These are phyloP conservation scores for Silene latifolia DNA, from an alignment of 148 eudicot species.

Conservation along the genomic window DNA sequence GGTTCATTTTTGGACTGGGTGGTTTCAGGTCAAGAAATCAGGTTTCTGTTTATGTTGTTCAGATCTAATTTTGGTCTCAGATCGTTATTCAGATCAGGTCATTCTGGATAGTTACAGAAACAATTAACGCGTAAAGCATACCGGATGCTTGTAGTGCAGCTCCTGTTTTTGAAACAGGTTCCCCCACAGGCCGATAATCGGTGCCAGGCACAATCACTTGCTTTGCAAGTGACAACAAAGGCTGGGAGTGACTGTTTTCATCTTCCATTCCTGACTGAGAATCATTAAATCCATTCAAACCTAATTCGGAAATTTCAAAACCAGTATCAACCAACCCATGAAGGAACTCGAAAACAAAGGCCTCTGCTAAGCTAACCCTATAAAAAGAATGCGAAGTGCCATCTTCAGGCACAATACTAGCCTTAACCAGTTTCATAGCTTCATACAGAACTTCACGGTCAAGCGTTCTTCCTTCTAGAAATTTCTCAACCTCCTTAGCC, in stretches of 20 bases:
- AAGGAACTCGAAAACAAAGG: slow-evolving; percentile 75
- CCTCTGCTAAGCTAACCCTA: slow-evolving; percentile 72
- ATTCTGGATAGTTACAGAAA: too few species aligned
- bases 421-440: slow-evolving; percentile 51
- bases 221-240: slow-evolving; percentile 53
- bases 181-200: slow-evolving; percentile 76
- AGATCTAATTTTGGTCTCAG: too few species aligned
- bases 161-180: slow-evolving; percentile 63
- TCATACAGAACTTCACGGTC: slow-evolving; percentile 41
- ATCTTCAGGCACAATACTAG: slow-evolving; percentile 52
- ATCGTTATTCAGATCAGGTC: too few species aligned
- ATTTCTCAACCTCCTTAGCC: slow-evolving; percentile 64
- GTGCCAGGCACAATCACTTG: slow-evolving; percentile 55
- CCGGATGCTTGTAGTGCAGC: slow-evolving; percentile 94
- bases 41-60: too few species aligned
- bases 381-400: slow-evolving; percentile 57
- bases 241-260: background rate
- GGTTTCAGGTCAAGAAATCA: too few species aligned
- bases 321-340: slow-evolving; percentile 30
- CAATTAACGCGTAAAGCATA: slow-evolving; percentile 24
- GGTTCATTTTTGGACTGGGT: too few species aligned
- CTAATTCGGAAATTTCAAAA: background rate
- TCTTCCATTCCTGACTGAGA: too few species aligned
- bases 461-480: slow-evolving; percentile 49
- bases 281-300: background rate